Conservation (phyloP, 2,329 filamentous ascomycete genomes). For the Venturia effusa region DNA sequence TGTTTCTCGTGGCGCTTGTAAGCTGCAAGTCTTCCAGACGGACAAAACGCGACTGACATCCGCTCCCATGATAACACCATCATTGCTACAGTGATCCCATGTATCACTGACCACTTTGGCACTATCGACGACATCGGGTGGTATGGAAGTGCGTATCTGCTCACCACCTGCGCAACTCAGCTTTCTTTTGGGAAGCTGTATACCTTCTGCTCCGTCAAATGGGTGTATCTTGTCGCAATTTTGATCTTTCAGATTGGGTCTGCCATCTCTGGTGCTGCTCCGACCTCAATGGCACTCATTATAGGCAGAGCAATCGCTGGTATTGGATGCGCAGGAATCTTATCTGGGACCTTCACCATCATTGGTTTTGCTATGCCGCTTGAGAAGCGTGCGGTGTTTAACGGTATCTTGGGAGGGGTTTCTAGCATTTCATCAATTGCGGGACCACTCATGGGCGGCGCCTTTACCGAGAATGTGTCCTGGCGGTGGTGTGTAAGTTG, state of each 20-base stretch:
- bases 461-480: conserved; percentile 22
- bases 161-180: background rate
- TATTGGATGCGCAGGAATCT: conserved; percentile 50
- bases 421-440: conserved; percentile 15
- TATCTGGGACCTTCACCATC: conserved; percentile 51
- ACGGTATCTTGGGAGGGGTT: background rate
- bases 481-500: conserved; percentile 15
- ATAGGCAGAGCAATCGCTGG: conserved; percentile 52
- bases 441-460: conserved; percentile 26
- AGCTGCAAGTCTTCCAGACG: too few species aligned
- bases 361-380: conserved; percentile 38
- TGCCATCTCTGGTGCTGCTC: conserved; percentile 32
- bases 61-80: too few species aligned
- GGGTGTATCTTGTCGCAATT: too few species aligned
- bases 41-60: too few species aligned
- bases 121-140: conserved; percentile 30
- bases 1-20: too few species aligned
- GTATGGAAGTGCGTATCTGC: conserved; percentile 20
- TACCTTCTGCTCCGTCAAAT: too few species aligned
- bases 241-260: too few species aligned
- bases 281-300: conserved; percentile 51
- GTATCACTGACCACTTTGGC: conserved; percentile 31
- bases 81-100: conserved; percentile 19
- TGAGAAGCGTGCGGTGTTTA: background rate
- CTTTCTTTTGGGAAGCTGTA: too few species aligned